Evolutionary conservation across 768 basidiomycete genomes (phyloP).

Genomic region (Boletus barrowsii): DNA sequence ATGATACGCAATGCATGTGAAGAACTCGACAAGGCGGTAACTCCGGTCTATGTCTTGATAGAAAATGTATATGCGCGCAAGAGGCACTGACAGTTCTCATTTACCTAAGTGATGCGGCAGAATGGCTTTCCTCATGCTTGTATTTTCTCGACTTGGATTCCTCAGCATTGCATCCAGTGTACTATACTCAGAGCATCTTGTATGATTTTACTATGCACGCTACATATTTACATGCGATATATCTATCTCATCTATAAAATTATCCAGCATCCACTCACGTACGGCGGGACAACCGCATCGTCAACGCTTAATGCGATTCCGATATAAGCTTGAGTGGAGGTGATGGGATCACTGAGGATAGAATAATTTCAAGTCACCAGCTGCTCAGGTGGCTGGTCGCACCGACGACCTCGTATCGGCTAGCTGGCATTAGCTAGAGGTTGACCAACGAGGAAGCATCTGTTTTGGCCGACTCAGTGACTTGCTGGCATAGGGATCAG

Average conservation of each 20-base stretch:
- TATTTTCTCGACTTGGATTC: slow-evolving; percentile 5
- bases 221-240: slow-evolving; percentile 3
- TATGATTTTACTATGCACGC: slow-evolving; percentile 17
- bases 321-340: too few species aligned
- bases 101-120: background rate
- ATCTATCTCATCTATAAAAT: slow-evolving; percentile 4
- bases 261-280: background rate
- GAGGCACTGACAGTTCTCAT: slow-evolving; percentile 18
- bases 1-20: slow-evolving; percentile 48
- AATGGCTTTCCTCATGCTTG: background rate
- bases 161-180: slow-evolving; percentile 19
- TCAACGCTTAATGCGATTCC: background rate
- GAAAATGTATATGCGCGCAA: slow-evolving; percentile 57
- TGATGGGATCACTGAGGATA: too few species aligned
- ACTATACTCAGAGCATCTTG: slow-evolving; percentile 18
- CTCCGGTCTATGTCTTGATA: slow-evolving; percentile 51
- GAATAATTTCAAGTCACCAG: too few species aligned
- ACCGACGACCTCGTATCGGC: background rate
- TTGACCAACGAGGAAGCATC: background rate
- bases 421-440: background rate
- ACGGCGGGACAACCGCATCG: background rate
- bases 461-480: too few species aligned
- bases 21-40: slow-evolving; percentile 49
- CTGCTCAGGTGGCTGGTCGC: background rate
- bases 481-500: background rate